Conservation (phyloP, 345 rosid genomes). For the Geranium rotundifolium region DNA sequence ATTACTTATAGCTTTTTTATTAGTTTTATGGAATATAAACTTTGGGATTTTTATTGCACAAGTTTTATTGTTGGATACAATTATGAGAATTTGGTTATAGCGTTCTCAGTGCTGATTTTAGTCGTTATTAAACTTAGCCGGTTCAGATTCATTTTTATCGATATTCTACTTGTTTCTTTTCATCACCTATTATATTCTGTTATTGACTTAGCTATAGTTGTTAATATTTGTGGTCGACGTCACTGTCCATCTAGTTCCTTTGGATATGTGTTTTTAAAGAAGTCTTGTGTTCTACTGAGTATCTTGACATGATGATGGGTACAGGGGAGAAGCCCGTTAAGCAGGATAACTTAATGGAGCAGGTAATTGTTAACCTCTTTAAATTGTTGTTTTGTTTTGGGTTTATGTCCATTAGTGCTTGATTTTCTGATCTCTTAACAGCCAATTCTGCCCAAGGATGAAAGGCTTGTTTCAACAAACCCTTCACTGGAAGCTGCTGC, state of each 20-base stretch:
- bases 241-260: not conserved
- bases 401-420: constrained; percentile 13
- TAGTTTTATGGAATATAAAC: too few species aligned
- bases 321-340: constrained; percentile 38
- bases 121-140: too few species aligned
- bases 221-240: too few species aligned
- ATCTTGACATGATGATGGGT: not conserved
- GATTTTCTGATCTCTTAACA: constrained; percentile 24
- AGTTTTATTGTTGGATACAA: too few species aligned
- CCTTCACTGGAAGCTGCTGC: constrained; percentile 38
- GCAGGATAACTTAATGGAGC: constrained; percentile 23
- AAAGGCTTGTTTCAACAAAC: constrained; percentile 44
- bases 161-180: too few species aligned
- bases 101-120: too few species aligned
- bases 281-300: not conserved
- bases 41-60: not conserved
- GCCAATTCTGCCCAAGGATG: constrained; percentile 37
- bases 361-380: constrained; percentile 21
- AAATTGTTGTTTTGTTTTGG: constrained; percentile 2
- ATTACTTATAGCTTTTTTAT: too few species aligned
- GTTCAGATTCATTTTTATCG: too few species aligned
- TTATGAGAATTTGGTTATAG: too few species aligned
- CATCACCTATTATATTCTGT: too few species aligned
- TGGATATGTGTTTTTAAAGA: not conserved
- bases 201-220: too few species aligned